Evolutionary conservation across 768 basidiomycete species (phyloP).

Genomic region (Piloderma croceum): DNA sequence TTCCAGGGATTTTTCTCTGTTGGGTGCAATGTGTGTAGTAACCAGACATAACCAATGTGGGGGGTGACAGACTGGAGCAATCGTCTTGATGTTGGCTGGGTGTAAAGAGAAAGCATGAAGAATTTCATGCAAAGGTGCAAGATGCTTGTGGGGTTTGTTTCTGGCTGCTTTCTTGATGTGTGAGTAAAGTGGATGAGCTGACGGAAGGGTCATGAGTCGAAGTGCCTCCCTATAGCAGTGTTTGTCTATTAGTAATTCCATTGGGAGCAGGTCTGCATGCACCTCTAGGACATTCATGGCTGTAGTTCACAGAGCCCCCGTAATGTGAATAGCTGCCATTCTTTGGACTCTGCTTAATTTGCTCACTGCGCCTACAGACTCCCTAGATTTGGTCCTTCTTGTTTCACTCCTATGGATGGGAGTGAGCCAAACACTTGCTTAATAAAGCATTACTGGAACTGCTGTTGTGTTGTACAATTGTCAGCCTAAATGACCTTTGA

Average conservation of each 20-base stretch:
- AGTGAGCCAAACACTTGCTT: conserved; percentile 19
- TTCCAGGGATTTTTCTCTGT: not conserved
- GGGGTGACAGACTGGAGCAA: not conserved
- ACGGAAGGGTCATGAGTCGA: conserved; percentile 1
- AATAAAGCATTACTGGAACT: conserved; percentile 28
- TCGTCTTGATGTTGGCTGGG: not conserved
- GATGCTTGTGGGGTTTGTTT: conserved; percentile 1
- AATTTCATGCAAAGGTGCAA: conserved; percentile 13
- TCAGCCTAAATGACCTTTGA: conserved; percentile 9
- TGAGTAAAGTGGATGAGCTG: not conserved
- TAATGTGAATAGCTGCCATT: conserved; percentile 11
- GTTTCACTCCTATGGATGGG: not conserved
- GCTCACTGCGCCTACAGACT: not conserved
- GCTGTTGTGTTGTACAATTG: conserved; percentile 22
- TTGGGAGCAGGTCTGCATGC: conserved; percentile 16
- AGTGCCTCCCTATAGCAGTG: conserved; percentile 2
- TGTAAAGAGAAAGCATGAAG: conserved; percentile 1
- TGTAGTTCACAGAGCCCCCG: conserved; percentile 25
- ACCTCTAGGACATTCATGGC: conserved; percentile 14
- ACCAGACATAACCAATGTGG: not conserved
- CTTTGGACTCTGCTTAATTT: conserved; percentile 8
- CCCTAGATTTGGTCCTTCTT: not conserved
- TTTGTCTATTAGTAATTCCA: conserved; percentile 3
- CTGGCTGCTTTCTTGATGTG: not conserved
- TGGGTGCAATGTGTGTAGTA: not conserved